These are phyloP conservation scores for Suillus variegatus DNA, from an alignment of 768 basidiomycete genomes.

Conservation along the genomic window DNA sequence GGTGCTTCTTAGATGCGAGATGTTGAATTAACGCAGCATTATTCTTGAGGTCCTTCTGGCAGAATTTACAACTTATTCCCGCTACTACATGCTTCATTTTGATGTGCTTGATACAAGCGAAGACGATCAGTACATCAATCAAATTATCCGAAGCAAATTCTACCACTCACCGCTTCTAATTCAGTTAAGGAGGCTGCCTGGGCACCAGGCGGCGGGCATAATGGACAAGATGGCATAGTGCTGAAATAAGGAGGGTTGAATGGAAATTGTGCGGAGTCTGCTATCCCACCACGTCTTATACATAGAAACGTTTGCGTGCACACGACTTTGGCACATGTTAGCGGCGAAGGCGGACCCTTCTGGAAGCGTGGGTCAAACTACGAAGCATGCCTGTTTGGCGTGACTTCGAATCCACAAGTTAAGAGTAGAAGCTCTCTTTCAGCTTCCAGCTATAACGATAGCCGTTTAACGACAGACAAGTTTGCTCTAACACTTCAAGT, in stretches of 20 bases:
- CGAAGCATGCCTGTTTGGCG: constrained; percentile 3
- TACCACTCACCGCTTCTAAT: constrained; percentile 1
- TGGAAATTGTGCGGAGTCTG: neutral
- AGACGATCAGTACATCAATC: neutral
- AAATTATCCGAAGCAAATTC: neutral
- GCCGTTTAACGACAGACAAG: neutral
- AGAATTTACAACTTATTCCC: neutral
- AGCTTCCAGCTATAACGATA: neutral
- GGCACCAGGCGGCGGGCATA: neutral
- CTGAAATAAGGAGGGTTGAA: neutral
- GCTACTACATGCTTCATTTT: neutral
- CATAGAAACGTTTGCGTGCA: neutral
- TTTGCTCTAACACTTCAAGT: neutral
- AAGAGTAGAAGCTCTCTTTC: neutral
- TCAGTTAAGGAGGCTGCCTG: neutral
- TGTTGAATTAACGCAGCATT: constrained; percentile 3
- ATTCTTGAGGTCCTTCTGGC: neutral
- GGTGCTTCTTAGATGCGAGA: constrained; percentile 5
- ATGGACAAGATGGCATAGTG: constrained; percentile 3
- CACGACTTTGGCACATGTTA: constrained; percentile 8
- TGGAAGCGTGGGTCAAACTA: neutral
- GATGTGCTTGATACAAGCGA: constrained; percentile 1
- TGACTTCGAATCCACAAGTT: neutral
- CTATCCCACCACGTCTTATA: neutral
- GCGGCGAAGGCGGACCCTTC: constrained; percentile 1